These are phyloP conservation scores for Zizania palustris DNA, from an alignment of 202 grass and related monocot species.

Conservation along the genomic window DNA sequence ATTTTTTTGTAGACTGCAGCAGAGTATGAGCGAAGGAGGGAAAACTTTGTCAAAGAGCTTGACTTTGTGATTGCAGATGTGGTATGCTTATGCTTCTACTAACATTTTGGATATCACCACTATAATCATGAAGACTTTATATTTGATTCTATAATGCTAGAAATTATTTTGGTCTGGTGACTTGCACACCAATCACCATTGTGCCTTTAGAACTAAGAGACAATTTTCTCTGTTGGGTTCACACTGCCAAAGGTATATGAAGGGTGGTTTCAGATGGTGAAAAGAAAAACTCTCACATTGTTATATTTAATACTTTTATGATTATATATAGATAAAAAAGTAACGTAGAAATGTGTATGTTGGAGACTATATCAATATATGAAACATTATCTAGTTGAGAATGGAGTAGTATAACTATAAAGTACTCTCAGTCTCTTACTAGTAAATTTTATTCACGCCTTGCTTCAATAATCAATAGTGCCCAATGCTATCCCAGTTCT, in stretches of 20 bases:
- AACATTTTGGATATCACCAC: constrained; percentile 19
- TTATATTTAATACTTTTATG: too few species aligned
- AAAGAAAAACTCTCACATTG: not conserved
- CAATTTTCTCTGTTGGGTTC: constrained; percentile 3
- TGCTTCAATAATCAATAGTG: not conserved
- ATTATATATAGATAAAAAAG: too few species aligned
- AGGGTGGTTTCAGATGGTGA: constrained; percentile 11
- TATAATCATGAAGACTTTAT: constrained; percentile 16
- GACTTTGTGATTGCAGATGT: constrained; percentile 94
- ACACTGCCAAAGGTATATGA: not conserved
- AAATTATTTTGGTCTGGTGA: not conserved
- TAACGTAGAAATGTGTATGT: too few species aligned
- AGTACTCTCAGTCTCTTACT: not conserved
- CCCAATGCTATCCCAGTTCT: not conserved
- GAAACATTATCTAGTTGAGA: too few species aligned
- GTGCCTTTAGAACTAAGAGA: constrained; percentile 21
- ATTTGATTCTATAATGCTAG: constrained; percentile 16
- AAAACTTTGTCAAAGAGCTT: constrained; percentile 91
- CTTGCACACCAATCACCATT: not conserved
- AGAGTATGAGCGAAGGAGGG: constrained; percentile 82
- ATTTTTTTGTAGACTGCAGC: constrained; percentile 68
- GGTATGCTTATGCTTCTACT: constrained; percentile 72
- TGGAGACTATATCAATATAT: too few species aligned
- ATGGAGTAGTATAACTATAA: too few species aligned
- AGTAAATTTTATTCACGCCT: not conserved